These are phyloP conservation scores for Quercus alba DNA, from an alignment of 306 rosid genomes.

Conservation along the genomic window DNA sequence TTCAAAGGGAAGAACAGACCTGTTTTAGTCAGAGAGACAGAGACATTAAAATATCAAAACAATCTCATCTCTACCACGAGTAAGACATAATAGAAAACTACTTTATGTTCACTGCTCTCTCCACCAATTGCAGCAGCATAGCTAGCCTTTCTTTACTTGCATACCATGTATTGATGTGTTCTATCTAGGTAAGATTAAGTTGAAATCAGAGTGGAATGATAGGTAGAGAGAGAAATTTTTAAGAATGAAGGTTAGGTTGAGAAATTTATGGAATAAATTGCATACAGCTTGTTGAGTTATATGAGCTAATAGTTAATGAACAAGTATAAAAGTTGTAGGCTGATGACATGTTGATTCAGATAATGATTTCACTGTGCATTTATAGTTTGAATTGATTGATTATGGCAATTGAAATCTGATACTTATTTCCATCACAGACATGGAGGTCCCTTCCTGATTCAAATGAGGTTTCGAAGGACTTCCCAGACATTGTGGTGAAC, in stretches of 20 bases:
- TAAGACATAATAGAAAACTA: background rate
- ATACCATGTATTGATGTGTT: background rate
- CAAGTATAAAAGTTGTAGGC: background rate
- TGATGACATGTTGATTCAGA: background rate
- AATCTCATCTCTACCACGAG: background rate
- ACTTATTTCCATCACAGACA: conserved; percentile 50
- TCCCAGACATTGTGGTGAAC: conserved; percentile 54
- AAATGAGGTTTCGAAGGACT: conserved; percentile 84
- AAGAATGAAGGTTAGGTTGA: background rate
- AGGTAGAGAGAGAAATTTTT: background rate
- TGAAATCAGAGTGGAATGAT: background rate
- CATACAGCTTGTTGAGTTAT: background rate
- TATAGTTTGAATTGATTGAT: background rate
- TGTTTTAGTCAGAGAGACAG: background rate
- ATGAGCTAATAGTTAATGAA: background rate
- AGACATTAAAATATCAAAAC: background rate
- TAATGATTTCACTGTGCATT: background rate
- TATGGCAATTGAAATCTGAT: conserved; percentile 14
- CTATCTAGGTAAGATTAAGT: background rate
- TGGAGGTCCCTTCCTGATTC: conserved; percentile 99
- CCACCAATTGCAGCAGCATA: background rate
- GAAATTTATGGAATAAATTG: background rate
- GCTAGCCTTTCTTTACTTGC: background rate
- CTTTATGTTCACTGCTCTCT: background rate
- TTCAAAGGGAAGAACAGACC: background rate